Base-by-base conservation (phyloP, 2,329 filamentous ascomycete genomes). In the Mycosphaerella arachidis region DNA sequence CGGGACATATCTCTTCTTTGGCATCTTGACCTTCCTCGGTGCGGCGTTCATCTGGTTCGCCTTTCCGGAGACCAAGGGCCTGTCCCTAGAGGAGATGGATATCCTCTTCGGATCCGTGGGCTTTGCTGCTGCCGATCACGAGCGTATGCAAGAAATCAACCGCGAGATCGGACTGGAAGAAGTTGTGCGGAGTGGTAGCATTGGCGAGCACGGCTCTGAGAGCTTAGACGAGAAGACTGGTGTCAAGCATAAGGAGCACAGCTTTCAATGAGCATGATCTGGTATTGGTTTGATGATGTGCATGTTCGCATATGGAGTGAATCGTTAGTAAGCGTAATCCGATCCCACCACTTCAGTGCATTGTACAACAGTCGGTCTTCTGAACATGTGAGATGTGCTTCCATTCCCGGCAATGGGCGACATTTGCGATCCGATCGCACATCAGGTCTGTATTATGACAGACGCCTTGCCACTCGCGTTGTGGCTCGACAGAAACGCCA, bases 111-210 rank as follows among this genome's bases (percentile, higher is more conserved):
- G 69, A 35, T 67, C 82, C 3, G 82, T 85, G 62, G 86, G 87
- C n/a, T 81, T 83, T 2, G 87, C 87, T 0, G 81, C 84, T 53
- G 84, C 85, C 1, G 87, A 91, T 68, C 79, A 82, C 56, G 85
- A 88, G 74, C 82, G 88, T 30, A 90, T 90, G 86, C 81, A 81
- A n/a, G 84, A 88, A 71, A 89, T 91, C 67, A 87, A 90, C 71
- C 76, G 78, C 33, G 87, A 90, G 67, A 85, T 91, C 62, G 88
- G 88, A 0, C 75, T 90, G 56, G 75, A 78, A 7, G 69, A 76
- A 29, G 57, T 67, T 31, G 62, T 71, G 6, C 66, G 63, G 18
- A 56, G 59, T 6, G 63, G 61, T 27, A 67, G 66, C 33, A 60
- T 67, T 30, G 58, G n/a, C 29, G 53, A 35, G 3, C 8, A 56